A percentile compares a stretch with the other conserved stretches of the same genome.
Evolutionary conservation across 306 rosid species (phyloP).

Genomic region (Ziziphus jujuba): DNA sequence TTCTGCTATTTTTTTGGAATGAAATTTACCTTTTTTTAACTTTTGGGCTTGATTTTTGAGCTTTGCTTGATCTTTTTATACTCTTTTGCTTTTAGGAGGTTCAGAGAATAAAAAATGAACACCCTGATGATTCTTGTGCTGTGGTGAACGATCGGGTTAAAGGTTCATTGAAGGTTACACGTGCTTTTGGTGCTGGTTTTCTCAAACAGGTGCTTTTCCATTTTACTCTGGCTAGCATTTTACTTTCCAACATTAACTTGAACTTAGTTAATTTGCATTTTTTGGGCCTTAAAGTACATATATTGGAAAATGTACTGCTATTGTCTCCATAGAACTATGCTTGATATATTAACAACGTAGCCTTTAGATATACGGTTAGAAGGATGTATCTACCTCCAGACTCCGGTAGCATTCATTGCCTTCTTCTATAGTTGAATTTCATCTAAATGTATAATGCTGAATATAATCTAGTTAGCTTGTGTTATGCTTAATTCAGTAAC

Average conservation of each 20-base stretch:
- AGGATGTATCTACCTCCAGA: too few species aligned
- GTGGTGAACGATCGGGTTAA: slow-evolving; percentile 88
- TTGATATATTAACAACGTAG: neutral
- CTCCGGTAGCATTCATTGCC: neutral
- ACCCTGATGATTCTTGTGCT: slow-evolving; percentile 83
- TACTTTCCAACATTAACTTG: neutral
- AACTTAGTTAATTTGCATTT: neutral
- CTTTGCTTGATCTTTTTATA: slow-evolving; percentile 9
- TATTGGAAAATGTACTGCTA: neutral
- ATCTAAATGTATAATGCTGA: neutral
- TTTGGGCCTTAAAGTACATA: neutral
- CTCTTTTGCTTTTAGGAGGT: slow-evolving; percentile 67
- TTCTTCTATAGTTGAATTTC: neutral
- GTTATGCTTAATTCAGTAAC: neutral
- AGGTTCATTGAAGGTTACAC: slow-evolving; percentile 92
- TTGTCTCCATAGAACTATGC: neutral
- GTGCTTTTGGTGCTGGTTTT: slow-evolving; percentile 97
- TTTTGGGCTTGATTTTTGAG: neutral
- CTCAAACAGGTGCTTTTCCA: slow-evolving; percentile 77
- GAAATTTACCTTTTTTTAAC: neutral
- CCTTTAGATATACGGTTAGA: too few species aligned
- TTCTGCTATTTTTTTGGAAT: neutral
- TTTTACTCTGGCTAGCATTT: neutral
- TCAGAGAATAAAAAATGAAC: slow-evolving; percentile 68
- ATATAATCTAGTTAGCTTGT: neutral